phyloP scores from a whole-genome alignment of 2,329 filamentous ascomycete species.

The Verticillium longisporum region DNA sequence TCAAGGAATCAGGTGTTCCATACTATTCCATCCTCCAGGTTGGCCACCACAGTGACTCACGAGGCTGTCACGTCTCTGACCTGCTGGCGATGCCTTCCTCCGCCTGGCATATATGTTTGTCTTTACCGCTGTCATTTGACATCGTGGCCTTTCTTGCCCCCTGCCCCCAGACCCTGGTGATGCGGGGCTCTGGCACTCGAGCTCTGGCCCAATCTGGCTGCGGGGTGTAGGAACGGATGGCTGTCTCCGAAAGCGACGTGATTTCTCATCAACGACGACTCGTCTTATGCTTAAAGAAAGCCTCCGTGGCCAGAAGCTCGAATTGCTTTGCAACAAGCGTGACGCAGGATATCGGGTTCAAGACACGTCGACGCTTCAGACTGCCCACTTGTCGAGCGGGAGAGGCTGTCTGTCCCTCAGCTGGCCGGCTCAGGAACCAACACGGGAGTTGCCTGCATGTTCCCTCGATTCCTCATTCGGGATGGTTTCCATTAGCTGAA shows the following conservation, averaged over 20 bases:
- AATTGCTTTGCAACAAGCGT: background rate
- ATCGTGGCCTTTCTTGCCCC: background rate
- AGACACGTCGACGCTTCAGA: background rate
- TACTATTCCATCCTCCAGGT: background rate
- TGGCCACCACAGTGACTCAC: background rate
- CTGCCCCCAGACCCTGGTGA: background rate
- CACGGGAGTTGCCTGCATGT: background rate
- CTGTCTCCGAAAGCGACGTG: background rate
- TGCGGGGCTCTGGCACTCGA: background rate
- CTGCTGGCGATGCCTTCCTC: background rate
- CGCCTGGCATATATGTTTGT: background rate
- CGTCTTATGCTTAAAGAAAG: background rate
- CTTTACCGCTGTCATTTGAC: background rate
- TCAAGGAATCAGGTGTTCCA: background rate
- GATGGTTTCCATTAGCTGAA: background rate
- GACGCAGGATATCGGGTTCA: background rate
- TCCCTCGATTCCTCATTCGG: background rate
- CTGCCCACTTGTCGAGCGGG: background rate
- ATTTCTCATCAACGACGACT: background rate
- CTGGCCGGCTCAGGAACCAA: background rate
- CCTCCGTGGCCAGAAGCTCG: background rate
- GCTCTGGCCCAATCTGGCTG: background rate
- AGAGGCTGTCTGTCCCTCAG: background rate
- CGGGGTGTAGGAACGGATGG: background rate
- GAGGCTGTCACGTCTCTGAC: background rate